Evolutionary conservation across 1,139 yeast species (phyloP).

Genomic region (Kluyveromyces sp.): DNA sequence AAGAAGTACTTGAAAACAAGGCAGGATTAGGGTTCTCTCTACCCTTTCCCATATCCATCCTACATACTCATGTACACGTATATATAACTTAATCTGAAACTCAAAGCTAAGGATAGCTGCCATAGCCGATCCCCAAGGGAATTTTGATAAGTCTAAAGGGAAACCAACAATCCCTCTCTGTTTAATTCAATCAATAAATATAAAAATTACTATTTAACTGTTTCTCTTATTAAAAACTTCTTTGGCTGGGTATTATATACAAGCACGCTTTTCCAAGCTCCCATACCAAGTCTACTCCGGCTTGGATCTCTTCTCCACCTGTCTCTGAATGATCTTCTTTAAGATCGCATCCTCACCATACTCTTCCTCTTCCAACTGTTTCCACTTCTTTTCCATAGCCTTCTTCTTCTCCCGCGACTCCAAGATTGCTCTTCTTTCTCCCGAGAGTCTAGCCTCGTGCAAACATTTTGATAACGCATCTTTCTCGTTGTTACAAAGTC

Average conservation of each 20-base stretch:
- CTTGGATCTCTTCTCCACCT: constrained; percentile 23
- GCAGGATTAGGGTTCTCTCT: constrained; percentile 55
- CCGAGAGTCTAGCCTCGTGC: constrained; percentile 65
- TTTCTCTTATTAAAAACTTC: too few species aligned
- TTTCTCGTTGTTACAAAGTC: constrained; percentile 78
- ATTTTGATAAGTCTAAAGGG: too few species aligned
- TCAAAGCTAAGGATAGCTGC: too few species aligned
- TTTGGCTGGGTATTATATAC: too few species aligned
- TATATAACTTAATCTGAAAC: too few species aligned
- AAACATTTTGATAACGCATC: constrained; percentile 73
- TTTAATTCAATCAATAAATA: too few species aligned
- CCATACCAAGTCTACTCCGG: not conserved
- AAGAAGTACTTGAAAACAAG: constrained; percentile 86
- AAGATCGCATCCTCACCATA: constrained; percentile 72
- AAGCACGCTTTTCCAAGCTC: too few species aligned
- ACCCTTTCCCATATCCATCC: constrained; percentile 6
- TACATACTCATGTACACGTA: too few species aligned
- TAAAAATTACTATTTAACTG: too few species aligned
- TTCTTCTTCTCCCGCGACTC: constrained; percentile 51
- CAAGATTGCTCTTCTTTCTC: constrained; percentile 55
- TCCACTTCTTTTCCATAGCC: constrained; percentile 47
- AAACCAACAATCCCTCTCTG: too few species aligned
- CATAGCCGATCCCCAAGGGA: too few species aligned
- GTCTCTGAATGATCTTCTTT: constrained; percentile 54
- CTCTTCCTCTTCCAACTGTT: constrained; percentile 62